These are phyloP conservation scores for Eremomyces bilateralis DNA, from an alignment of 495 filamentous ascomycete genomes.

Conservation along the genomic window DNA sequence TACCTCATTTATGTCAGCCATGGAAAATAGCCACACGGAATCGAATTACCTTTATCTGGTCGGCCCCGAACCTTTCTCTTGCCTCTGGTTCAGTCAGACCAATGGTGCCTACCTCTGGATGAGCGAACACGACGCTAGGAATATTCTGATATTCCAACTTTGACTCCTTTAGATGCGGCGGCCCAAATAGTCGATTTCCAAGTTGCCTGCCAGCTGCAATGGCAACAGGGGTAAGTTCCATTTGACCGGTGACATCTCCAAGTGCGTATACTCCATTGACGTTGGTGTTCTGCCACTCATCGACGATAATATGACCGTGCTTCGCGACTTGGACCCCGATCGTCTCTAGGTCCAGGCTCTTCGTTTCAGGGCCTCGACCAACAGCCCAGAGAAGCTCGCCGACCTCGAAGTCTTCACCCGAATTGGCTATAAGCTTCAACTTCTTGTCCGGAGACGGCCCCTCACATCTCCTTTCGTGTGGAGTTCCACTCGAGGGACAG, in stretches of 20 bases:
- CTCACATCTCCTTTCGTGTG: conserved; percentile 6
- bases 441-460: conserved; percentile 7
- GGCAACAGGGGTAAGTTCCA: conserved; percentile 38
- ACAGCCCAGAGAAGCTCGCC: conserved; percentile 11
- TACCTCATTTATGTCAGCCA: conserved; percentile 7
- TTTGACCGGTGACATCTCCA: conserved; percentile 37
- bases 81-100: conserved; percentile 37
- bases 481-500: neutral
- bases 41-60: conserved; percentile 29
- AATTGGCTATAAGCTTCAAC: conserved; percentile 6
- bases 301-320: conserved; percentile 27
- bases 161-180: conserved; percentile 24
- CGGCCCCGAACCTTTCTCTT: conserved; percentile 28
- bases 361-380: conserved; percentile 6
- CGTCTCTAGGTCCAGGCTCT: conserved; percentile 3
- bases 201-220: conserved; percentile 38
- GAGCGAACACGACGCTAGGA: conserved; percentile 37
- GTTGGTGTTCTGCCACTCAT: conserved; percentile 37
- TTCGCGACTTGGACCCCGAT: conserved; percentile 6
- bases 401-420: conserved; percentile 7
- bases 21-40: neutral
- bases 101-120: conserved; percentile 35
- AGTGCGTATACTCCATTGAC: conserved; percentile 33
- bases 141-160: conserved; percentile 35
- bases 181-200: conserved; percentile 34